A percentile compares a stretch with the other conserved stretches of the same genome.
These are phyloP conservation scores for Pelargonium cotyledonis DNA, from an alignment of 441 rosid species.

Conservation along the genomic window DNA sequence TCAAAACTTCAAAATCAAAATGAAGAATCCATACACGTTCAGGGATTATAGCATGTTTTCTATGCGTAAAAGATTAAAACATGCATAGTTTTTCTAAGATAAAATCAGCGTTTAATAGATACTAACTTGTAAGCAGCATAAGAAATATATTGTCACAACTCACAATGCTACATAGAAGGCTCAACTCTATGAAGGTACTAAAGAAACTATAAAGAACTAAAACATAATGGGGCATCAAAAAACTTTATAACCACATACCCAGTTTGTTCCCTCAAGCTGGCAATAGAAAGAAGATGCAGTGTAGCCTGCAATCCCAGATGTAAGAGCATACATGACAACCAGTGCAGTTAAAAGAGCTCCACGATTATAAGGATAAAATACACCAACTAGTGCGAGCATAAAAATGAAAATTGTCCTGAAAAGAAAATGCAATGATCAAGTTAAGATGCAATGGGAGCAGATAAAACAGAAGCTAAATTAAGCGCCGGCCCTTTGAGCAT, in stretches of 20 bases:
- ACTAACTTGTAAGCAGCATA: no score
- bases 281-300: conserved; percentile 29
- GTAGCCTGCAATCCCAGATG: conserved; percentile 37
- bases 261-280: conserved; percentile 29
- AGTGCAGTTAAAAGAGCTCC: conserved; percentile 34
- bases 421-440: neutral
- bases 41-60: no score
- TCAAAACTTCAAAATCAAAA: no score
- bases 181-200: no score
- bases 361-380: conserved; percentile 36
- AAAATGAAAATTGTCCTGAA: conserved; percentile 30
- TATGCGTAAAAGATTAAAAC: no score
- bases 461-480: neutral
- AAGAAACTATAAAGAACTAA: no score
- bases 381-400: conserved; percentile 33
- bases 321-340: conserved; percentile 34
- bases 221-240: no score
- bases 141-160: no score
- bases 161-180: no score
- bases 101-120: no score
- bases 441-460: conserved; percentile 6
- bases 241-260: conserved; percentile 14
- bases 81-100: no score
- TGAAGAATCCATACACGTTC: no score
- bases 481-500: neutral